Evolutionary conservation across 2,329 filamentous ascomycete species (phyloP), one percentile per base, ranked within the genome.

Genomic region (Trichoderma oligosporum): DNA sequence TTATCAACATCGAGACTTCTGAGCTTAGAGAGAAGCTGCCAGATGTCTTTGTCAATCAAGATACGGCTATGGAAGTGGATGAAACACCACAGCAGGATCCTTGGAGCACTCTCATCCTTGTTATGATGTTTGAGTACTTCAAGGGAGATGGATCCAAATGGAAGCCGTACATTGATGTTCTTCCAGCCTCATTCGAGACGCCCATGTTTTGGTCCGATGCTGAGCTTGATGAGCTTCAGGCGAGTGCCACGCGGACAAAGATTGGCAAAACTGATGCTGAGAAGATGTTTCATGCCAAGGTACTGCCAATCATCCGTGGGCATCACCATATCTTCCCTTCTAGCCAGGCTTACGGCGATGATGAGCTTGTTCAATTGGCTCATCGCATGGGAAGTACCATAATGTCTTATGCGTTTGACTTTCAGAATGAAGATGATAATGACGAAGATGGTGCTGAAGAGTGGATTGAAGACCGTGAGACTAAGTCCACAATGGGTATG

Each of bases 361-460:
- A 73, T 1, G 71, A 79, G 22, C 69, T 84, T 1, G 61, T 82
- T 2, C 61, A 63, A 7, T 67, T 85, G 16, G 87, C 88, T 52
- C 91, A 96, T 69, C 80, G 84, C 7, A 92, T 96, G 86, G 91
- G 89, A 1, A 92, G 87, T 60, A 84, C 88, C 14, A 93, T 96
- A 63, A 95, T 96, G 91, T 87, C 91, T 0, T 96, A 96, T 68
- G 91, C 91, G 0, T 96, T 96, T 68, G 91, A 96, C 63, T 81
- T 96, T 6, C 82, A 83, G 46, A 77, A 76, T 7, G 74, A 78
- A 0, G 81, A 84, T 4, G 77, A 82, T 0, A 70, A 75, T 0
- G 80, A 84, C 20, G 82, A 85, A 2, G 81, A 85, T 2, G 81
- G 84, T 11, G 75, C 81, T 6, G 84, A 85, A 22, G 84, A 82